phyloP scores from a whole-genome alignment of 257 asterid species.

The Cinchona pubescens region DNA sequence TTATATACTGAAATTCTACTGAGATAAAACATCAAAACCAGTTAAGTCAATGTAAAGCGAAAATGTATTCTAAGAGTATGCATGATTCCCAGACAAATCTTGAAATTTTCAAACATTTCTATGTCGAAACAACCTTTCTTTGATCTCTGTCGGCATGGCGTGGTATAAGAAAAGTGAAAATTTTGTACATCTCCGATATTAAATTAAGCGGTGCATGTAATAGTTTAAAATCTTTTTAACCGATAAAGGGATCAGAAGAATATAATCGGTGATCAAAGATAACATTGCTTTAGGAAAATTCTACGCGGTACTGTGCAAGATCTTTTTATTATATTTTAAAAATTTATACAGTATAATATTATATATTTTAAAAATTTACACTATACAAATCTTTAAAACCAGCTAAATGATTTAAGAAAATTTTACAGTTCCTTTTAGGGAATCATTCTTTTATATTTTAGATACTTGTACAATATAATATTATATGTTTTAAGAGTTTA shows the following conservation, averaged over 20 bases:
- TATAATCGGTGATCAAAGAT: conserved; percentile 10
- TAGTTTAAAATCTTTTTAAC: background rate
- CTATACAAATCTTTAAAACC: too few species aligned
- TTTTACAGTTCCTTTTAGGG: too few species aligned
- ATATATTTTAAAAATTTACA: too few species aligned
- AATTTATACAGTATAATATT: too few species aligned
- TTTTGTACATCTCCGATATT: background rate
- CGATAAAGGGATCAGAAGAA: conserved; percentile 19
- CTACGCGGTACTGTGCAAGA: too few species aligned
- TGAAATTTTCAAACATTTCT: background rate
- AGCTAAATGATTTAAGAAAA: too few species aligned
- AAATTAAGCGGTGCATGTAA: conserved; percentile 1
- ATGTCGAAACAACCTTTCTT: background rate
- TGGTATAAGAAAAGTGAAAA: background rate
- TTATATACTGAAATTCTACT: background rate
- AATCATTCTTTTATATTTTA: too few species aligned
- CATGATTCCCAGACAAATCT: conserved; percentile 1
- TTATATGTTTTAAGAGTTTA: too few species aligned
- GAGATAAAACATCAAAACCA: background rate
- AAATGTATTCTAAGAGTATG: background rate
- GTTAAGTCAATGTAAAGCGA: background rate
- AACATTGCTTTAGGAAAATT: too few species aligned
- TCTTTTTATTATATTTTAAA: too few species aligned
- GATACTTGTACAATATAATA: too few species aligned
- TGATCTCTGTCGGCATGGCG: conserved; percentile 1